These are phyloP conservation scores for Alternaria metachromatica DNA, from an alignment of 2,329 filamentous ascomycete species.

Conservation along the genomic window DNA sequence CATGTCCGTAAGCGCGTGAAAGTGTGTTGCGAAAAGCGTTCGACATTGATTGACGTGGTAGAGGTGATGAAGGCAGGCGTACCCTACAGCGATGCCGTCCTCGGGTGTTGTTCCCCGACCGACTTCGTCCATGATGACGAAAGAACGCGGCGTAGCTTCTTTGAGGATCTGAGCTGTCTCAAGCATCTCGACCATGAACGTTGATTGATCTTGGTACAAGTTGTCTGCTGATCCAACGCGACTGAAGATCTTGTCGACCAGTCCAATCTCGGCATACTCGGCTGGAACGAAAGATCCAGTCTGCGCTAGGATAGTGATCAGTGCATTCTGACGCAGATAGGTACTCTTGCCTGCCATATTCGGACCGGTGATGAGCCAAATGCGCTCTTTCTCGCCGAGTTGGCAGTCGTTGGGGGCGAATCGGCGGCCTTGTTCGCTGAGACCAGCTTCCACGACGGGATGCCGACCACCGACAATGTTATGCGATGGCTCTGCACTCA, in stretches of 20 bases:
- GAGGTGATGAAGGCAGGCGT: constrained; percentile 84
- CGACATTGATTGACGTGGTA: constrained; percentile 78
- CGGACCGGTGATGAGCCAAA: constrained; percentile 76
- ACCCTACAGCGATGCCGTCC: constrained; percentile 89
- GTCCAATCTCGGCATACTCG: constrained; percentile 79
- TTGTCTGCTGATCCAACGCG: constrained; percentile 89
- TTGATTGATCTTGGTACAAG: constrained; percentile 92
- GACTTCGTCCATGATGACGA: constrained; percentile 98
- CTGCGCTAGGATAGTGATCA: constrained; percentile 93
- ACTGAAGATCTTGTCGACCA: constrained; percentile 96
- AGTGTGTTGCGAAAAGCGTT: constrained; percentile 93
- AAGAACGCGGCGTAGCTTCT: constrained; percentile 80
- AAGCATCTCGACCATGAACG: constrained; percentile 99
- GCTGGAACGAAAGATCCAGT: constrained; percentile 93
- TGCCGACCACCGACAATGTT: constrained; percentile 87
- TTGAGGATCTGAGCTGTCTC: constrained; percentile 92
- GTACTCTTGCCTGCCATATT: constrained; percentile 99
- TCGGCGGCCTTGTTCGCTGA: constrained; percentile 77
- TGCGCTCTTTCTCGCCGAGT: constrained; percentile 76
- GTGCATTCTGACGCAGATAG: constrained; percentile 91
- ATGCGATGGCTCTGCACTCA: constrained; percentile 70
- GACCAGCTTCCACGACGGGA: constrained; percentile 85
- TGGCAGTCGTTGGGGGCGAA: constrained; percentile 89
- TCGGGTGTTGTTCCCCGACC: constrained; percentile 92
- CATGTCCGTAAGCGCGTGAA: constrained; percentile 83